phyloP scores from a whole-genome alignment of 2,329 filamentous ascomycete genomes.

The Calonectria crousiana region DNA sequence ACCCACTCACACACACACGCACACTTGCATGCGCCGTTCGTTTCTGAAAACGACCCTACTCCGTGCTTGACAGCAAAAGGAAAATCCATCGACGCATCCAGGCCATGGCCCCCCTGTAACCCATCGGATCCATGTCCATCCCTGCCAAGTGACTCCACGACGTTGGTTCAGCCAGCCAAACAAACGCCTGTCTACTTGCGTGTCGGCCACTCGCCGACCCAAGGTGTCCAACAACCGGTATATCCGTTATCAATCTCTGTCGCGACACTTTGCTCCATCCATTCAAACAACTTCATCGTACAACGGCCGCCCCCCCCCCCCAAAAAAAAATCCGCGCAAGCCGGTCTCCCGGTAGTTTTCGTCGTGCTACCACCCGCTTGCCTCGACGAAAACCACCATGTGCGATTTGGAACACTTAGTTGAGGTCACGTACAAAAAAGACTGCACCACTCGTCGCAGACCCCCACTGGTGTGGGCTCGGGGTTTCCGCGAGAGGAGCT shows the following conservation, averaged over 20 bases:
- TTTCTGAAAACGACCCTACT: constrained; percentile 5
- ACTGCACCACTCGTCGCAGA: background rate
- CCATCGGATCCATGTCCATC: background rate
- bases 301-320: too few relatives aligned
- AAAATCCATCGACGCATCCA: background rate
- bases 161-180: background rate
- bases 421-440: background rate
- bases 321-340: background rate
- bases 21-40: background rate
- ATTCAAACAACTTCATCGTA: background rate
- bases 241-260: background rate
- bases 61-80: background rate
- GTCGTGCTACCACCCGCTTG: background rate
- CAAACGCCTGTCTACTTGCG: background rate
- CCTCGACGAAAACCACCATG: background rate
- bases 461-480: constrained; percentile 10
- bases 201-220: background rate
- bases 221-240: background rate
- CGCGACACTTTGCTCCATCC: background rate
- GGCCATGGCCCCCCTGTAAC: background rate
- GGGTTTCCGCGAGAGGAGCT: constrained; percentile 9
- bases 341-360: background rate
- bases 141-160: background rate
- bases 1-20: constrained; percentile 1
- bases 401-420: background rate